Evolutionary conservation across 257 asterid genomes (phyloP).

Genomic region (Nicotiana benthamiana): DNA sequence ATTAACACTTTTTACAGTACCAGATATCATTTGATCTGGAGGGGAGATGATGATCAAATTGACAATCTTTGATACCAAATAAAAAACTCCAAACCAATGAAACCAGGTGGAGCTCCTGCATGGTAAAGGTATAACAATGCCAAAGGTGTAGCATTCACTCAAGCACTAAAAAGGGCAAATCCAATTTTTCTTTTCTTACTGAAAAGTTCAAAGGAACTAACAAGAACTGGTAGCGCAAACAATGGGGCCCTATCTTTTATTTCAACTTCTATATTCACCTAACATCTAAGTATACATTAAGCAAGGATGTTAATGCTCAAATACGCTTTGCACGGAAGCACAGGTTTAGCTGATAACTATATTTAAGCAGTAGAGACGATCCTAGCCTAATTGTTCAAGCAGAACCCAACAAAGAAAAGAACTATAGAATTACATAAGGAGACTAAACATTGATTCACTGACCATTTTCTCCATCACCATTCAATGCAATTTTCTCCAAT

Average conservation of each 20-base stretch:
- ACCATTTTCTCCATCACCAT: constrained; percentile 69
- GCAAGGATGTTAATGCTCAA: neutral
- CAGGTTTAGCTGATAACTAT: neutral
- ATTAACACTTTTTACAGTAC: neutral
- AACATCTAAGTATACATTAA: neutral
- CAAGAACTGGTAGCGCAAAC: neutral
- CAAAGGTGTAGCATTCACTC: neutral
- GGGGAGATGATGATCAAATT: neutral
- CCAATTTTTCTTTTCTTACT: neutral
- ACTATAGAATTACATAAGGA: neutral
- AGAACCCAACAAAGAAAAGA: neutral
- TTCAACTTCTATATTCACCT: neutral
- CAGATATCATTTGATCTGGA: neutral
- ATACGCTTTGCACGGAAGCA: neutral
- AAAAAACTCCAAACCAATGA: neutral
- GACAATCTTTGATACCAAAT: neutral
- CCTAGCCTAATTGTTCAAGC: neutral
- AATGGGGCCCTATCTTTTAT: neutral
- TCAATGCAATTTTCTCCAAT: constrained; percentile 67
- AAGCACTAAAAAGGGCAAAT: neutral
- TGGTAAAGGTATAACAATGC: neutral
- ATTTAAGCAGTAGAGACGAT: neutral
- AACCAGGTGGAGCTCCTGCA: neutral
- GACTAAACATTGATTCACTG: constrained; percentile 14
- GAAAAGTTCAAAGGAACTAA: neutral